Evolutionary conservation across 1,139 yeast genomes (phyloP), one percentile per base, ranked within the genome.

Genomic region (Arxiozyma slooffiae): DNA sequence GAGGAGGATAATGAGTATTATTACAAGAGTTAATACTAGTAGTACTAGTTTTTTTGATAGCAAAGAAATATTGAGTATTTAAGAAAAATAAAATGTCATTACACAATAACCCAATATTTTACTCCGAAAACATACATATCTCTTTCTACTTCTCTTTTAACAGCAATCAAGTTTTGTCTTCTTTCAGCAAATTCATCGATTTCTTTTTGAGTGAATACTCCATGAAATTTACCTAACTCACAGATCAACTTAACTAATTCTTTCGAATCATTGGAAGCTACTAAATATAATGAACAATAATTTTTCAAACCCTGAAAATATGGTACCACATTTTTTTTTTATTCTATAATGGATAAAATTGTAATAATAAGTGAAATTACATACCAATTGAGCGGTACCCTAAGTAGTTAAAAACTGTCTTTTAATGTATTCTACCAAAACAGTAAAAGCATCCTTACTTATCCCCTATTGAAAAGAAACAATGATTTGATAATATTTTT

Each of bases 111-210:
- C 73, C 95, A 81, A 66, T 83, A 86, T 30, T 67, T 71, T 37
- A 84, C 68, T 17, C 92, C 88, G 51, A 89, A 75, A 0, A 98
- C 98, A 62, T 89, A 92, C 82, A 92, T 86, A n/a, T 87, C 92
- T 64, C 84, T 87, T 65, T 92, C 97, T 6, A 92, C 97, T 52
- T 85, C 88, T 54, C 75, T 74, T 57, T 79, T 81, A 41, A 92
- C 86, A 44, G 72, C 63, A 0, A 77, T 68, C 98, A 98, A 92
- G 63, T 92, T 98, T 46, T 81, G 78, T 52, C 98, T 73, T 54
- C 95, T 73, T 60, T 86, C 92, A 4, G 89, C 95, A 70, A 90
- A 86, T 62, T 89, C 96, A 61, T 87, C 85, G 26, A 92, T 84
- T 60, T 92, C 98, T 60, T 92, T 98, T 48, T 95, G 96, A 41